These are phyloP conservation scores for Trypanosoma congolense DNA, from an alignment of 208 protist genomes.

Conservation along the genomic window DNA sequence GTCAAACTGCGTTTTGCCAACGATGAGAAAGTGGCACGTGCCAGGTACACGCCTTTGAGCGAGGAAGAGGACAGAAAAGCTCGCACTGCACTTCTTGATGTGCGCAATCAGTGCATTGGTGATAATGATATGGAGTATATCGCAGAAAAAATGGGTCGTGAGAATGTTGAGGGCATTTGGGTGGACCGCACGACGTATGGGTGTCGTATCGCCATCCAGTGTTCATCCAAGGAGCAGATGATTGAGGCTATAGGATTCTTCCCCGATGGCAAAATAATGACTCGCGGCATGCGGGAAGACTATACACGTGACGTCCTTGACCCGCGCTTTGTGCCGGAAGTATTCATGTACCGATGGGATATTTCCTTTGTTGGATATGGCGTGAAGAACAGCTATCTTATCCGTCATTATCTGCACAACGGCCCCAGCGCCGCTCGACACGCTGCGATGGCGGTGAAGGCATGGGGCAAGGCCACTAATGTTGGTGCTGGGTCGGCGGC, in stretches of 20 bases:
- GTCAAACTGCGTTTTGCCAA: slow-evolving; percentile 79
- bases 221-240: slow-evolving; percentile 63
- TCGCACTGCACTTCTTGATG: slow-evolving; percentile 77
- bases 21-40: slow-evolving; percentile 72
- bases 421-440: slow-evolving; percentile 61
- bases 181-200: slow-evolving; percentile 84
- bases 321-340: slow-evolving; percentile 75
- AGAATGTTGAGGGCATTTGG: slow-evolving; percentile 82
- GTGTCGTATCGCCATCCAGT: slow-evolving; percentile 79
- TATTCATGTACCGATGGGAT: slow-evolving; percentile 89
- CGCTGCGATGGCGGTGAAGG: slow-evolving; percentile 82
- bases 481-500: slow-evolving; percentile 71
- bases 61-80: slow-evolving; percentile 82
- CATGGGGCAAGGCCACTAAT: slow-evolving; percentile 87
- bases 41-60: slow-evolving; percentile 72
- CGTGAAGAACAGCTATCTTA: slow-evolving; percentile 88
- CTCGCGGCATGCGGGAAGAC: slow-evolving; percentile 77
- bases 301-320: slow-evolving; percentile 86
- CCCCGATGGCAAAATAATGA: slow-evolving; percentile 85
- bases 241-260: slow-evolving; percentile 87
- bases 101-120: slow-evolving; percentile 63
- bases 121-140: slow-evolving; percentile 82
- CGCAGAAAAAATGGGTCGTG: slow-evolving; percentile 66
- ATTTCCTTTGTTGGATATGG: slow-evolving; percentile 87
- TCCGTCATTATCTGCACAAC: slow-evolving; percentile 77